These are phyloP conservation scores for Epichloe coenophiala DNA, from an alignment of 2,329 filamentous ascomycete genomes.

Conservation along the genomic window DNA sequence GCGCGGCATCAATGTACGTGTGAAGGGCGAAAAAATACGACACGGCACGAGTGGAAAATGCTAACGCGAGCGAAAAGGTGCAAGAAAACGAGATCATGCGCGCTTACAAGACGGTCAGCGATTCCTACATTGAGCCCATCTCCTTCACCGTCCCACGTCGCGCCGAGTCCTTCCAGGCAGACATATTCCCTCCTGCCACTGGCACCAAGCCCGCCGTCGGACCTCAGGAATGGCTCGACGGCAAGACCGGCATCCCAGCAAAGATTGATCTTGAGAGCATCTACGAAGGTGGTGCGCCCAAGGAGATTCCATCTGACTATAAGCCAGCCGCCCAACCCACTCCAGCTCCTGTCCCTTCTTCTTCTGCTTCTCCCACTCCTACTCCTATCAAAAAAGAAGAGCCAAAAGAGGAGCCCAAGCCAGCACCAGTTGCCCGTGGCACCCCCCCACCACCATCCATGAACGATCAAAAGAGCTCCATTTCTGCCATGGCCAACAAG, in stretches of 20 bases:
- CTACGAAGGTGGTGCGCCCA: constrained; percentile 70
- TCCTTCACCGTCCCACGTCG: constrained; percentile 93
- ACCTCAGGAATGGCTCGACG: constrained; percentile 70
- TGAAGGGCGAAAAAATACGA: background rate
- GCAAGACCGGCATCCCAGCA: constrained; percentile 70
- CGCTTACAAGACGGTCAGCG: constrained; percentile 94
- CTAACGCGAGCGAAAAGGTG: constrained; percentile 34
- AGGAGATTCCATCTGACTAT: constrained; percentile 60
- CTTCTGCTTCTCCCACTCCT: constrained; percentile 16
- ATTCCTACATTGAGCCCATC: constrained; percentile 86
- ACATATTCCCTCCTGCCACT: constrained; percentile 82
- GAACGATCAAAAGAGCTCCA: constrained; percentile 76
- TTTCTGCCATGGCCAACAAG: constrained; percentile 72
- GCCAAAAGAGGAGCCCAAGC: constrained; percentile 28
- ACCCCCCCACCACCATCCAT: constrained; percentile 47
- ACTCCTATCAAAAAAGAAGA: constrained; percentile 27
- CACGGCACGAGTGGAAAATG: background rate
- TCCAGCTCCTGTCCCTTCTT: constrained; percentile 20
- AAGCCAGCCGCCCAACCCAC: constrained; percentile 39
- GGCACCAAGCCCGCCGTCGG: constrained; percentile 72
- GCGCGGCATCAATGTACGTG: constrained; percentile 72
- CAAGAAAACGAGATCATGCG: constrained; percentile 95
- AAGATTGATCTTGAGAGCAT: constrained; percentile 91
- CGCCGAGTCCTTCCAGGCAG: constrained; percentile 89
- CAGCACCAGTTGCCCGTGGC: constrained; percentile 27